Evolutionary conservation across 208 protist genomes (phyloP).

Genomic region (Endotrypanum monterogeii): DNA sequence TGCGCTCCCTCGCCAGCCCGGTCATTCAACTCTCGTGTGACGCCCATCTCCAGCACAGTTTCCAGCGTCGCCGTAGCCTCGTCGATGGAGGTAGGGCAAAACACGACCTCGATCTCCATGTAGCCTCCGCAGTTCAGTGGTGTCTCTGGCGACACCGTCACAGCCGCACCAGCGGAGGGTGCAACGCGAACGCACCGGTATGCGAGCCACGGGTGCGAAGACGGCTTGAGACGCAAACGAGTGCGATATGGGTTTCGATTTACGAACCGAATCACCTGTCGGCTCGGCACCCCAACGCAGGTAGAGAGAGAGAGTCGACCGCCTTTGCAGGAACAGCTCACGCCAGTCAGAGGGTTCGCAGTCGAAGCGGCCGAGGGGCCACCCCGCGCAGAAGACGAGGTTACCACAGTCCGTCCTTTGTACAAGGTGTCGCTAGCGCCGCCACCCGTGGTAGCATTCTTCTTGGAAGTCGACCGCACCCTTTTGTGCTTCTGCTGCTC

Average conservation of each 20-base stretch:
- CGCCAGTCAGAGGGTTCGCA: constrained; percentile 17
- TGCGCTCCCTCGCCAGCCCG: constrained; percentile 60
- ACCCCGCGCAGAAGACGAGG: not conserved
- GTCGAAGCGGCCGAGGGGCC: not conserved
- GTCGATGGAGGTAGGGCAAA: constrained; percentile 48
- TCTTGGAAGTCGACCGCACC: not conserved
- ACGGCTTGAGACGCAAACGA: constrained; percentile 59
- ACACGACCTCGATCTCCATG: constrained; percentile 76
- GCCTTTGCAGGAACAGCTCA: constrained; percentile 62
- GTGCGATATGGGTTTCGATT: constrained; percentile 64
- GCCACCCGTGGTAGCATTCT: not conserved
- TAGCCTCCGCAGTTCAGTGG: constrained; percentile 79
- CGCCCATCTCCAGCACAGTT: constrained; percentile 59
- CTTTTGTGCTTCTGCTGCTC: too few relatives aligned
- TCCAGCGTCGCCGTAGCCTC: constrained; percentile 46
- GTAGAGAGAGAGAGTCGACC: constrained; percentile 41
- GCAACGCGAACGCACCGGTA: constrained; percentile 56
- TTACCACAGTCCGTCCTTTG: not conserved
- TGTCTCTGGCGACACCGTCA: constrained; percentile 20
- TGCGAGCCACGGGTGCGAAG: constrained; percentile 72
- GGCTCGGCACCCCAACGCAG: constrained; percentile 30
- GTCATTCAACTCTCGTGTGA: constrained; percentile 77
- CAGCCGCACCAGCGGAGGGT: constrained; percentile 6
- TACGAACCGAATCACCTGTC: constrained; percentile 62
- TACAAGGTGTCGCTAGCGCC: not conserved